phyloP scores from a whole-genome alignment of 2,329 filamentous ascomycete species.

The Sporothrix schenckii region DNA sequence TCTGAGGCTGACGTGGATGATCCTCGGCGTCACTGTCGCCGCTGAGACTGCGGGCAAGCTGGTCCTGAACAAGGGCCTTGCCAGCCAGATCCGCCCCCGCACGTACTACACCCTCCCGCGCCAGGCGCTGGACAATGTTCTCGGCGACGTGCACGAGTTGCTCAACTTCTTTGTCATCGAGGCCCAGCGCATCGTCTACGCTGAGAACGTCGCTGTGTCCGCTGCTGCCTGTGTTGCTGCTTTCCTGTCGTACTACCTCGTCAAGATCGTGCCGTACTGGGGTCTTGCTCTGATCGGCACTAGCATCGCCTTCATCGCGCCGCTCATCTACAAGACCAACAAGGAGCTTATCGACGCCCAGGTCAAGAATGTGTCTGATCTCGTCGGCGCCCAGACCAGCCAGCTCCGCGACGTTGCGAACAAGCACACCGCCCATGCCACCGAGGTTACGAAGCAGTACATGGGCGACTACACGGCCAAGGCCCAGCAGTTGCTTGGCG shows the following conservation, averaged over 20 bases:
- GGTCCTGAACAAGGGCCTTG: constrained; percentile 63
- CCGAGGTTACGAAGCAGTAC: constrained; percentile 67
- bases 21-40: constrained; percentile 61
- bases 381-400: constrained; percentile 64
- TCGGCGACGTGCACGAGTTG: constrained; percentile 68
- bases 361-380: constrained; percentile 59
- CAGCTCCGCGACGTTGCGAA: constrained; percentile 64
- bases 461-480: constrained; percentile 69
- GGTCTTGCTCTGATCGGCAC: constrained; percentile 64
- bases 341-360: constrained; percentile 70
- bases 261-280: constrained; percentile 73
- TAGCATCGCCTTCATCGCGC: constrained; percentile 62
- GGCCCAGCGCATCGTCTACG: constrained; percentile 68
- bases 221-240: constrained; percentile 60
- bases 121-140: constrained; percentile 62
- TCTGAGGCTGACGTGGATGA: constrained; percentile 67
- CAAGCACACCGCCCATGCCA: constrained; percentile 66
- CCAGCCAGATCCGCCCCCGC: constrained; percentile 67
- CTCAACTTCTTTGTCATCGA: constrained; percentile 74
- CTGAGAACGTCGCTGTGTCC: constrained; percentile 66
- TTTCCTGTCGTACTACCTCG: constrained; percentile 68
- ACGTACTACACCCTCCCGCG: constrained; percentile 68
- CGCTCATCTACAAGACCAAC: constrained; percentile 68
- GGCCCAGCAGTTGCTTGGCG: constrained; percentile 65
- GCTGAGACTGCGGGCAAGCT: constrained; percentile 65